Evolutionary conservation across 768 basidiomycete species (phyloP), one percentile per base, ranked within the genome.

Genomic region (Tricholoma sp.): DNA sequence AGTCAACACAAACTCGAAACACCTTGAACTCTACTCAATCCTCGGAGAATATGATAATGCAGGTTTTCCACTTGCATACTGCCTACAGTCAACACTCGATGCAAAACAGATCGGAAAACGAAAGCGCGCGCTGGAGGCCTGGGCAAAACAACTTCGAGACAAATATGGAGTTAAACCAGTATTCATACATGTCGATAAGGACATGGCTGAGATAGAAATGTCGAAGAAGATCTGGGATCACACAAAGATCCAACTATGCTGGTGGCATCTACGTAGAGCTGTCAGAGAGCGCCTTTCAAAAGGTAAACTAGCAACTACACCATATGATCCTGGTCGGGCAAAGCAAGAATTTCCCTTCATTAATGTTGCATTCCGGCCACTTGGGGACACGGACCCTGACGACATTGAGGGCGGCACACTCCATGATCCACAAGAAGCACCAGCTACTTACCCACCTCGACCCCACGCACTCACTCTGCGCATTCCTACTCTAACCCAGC

Each of bases 21-120:
- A 67, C 55, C 63, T 67, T 9, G 62, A 68, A 57, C 59, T 68
- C 7, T 68, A 68, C 54, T 58, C 59, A 28, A 53, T 68, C 12
- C 52, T 68, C 20, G 63, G 18, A 3, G 65, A 66, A 52, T 49
- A 57, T 53, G 62, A 68, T 44, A 66, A 66, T 37, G 54, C 65
- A 11, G 65, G 65, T 17, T 68, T 65, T 45, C 66, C 62, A 20
- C 29, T 67, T 13, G 54, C 62, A 18, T 67, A 67, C 49, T 66
- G 65, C 41, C 53, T 67, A 17, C 47, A 64, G 11, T 67, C 63
- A 5, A 67, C 63, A 4, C 57, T 61, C 24, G 49, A 53, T 47
- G 55, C 63, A 32, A 60, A 63, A 29, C 57, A 62, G 36, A 44
- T 54, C 5, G 56, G 60, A 17, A 66, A 67, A 47, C 53, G 57